These are phyloP conservation scores for Suhomyces bokatorum DNA, from an alignment of 1,139 yeast species.

Conservation along the genomic window DNA sequence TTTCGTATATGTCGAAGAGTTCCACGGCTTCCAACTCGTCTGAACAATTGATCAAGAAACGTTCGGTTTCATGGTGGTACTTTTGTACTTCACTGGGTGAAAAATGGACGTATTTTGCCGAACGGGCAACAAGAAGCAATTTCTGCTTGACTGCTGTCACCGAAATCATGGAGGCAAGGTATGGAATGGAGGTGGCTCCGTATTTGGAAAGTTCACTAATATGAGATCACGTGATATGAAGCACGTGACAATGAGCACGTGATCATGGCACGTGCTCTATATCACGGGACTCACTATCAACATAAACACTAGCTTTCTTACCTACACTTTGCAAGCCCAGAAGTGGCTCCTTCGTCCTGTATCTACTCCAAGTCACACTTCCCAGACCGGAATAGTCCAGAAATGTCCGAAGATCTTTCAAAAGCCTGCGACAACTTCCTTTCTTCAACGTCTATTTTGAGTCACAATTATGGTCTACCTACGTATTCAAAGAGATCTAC, in stretches of 20 bases:
- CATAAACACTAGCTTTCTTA: not conserved
- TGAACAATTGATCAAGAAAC: constrained; percentile 30
- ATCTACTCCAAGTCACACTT: no score
- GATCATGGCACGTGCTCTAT: not conserved
- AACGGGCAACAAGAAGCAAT: constrained; percentile 20
- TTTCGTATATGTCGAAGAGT: constrained; percentile 61
- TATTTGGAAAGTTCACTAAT: no score
- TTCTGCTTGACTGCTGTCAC: constrained; percentile 16
- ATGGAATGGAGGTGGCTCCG: no score
- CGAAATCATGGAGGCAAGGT: constrained; percentile 4
- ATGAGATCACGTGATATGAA: no score
- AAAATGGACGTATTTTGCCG: constrained; percentile 20
- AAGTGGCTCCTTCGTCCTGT: no score
- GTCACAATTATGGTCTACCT: constrained; percentile 34
- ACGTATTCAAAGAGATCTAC: not conserved
- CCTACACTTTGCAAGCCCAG: not conserved
- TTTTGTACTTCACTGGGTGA: constrained; percentile 20
- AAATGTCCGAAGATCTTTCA: constrained; percentile 16
- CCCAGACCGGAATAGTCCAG: no score
- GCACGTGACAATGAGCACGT: no score
- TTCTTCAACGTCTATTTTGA: constrained; percentile 23
- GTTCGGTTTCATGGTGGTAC: constrained; percentile 22
- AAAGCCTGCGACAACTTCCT: constrained; percentile 26
- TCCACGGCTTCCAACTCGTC: constrained; percentile 47
- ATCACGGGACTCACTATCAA: constrained; percentile 1